These are phyloP conservation scores for Yamadazyma epiphylla DNA, from an alignment of 1,139 yeast genomes.

Conservation along the genomic window DNA sequence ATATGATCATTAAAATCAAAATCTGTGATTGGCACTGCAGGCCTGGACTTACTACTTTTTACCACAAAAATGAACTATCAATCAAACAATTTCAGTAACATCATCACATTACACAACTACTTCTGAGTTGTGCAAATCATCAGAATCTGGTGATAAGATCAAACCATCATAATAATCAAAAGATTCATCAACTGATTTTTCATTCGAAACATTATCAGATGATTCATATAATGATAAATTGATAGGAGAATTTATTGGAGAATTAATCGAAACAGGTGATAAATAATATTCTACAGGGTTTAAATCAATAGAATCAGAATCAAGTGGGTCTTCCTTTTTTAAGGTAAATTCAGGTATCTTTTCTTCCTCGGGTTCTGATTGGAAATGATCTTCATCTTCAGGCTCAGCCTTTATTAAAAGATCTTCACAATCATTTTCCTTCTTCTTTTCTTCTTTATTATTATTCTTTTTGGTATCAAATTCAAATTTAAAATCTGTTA, in stretches of 20 bases:
- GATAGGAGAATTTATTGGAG: constrained; percentile 39
- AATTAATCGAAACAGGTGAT: constrained; percentile 44
- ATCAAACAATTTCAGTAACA: too few relatives aligned
- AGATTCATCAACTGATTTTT: neutral
- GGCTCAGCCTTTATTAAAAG: neutral
- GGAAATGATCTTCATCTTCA: neutral
- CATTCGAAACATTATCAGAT: constrained; percentile 1
- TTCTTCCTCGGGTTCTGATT: neutral
- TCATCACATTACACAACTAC: constrained; percentile 38
- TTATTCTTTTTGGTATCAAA: neutral
- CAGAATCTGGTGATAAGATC: too few relatives aligned
- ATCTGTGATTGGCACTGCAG: constrained; percentile 17
- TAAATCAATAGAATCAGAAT: neutral
- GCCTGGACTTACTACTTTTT: constrained; percentile 8
- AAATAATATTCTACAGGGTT: constrained; percentile 20
- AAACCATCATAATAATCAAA: too few relatives aligned
- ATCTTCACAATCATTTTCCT: neutral
- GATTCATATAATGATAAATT: constrained; percentile 31
- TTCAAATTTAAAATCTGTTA: constrained; percentile 10
- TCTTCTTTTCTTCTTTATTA: neutral
- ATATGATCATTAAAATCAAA: constrained; percentile 10
- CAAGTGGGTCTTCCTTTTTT: constrained; percentile 2
- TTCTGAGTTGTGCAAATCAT: constrained; percentile 51
- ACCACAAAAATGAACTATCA: too few relatives aligned
- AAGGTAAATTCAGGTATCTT: neutral